Evolutionary conservation across 495 filamentous ascomycete genomes (phyloP), one percentile per base, ranked within the genome.

Genomic region (Tuber indicum): DNA sequence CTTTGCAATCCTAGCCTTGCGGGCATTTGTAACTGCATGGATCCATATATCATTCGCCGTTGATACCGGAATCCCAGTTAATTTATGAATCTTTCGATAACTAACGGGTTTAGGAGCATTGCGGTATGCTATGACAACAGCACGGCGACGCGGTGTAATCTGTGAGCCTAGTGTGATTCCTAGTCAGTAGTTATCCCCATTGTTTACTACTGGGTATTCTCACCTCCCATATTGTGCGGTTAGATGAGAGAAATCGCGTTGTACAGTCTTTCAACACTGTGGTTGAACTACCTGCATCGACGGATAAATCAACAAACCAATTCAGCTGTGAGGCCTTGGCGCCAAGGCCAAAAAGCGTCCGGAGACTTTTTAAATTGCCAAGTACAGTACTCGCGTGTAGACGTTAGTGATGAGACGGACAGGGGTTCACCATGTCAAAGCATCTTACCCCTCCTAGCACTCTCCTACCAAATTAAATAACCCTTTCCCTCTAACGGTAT

Each of bases 181-280:
- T 0, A 12, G 21, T 52, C 17, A 52, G 47, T n/a, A 52, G 47
- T n/a, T 23, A 52, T 52, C 2, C 0, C 2, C 1, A 1, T 23
- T 1, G 8, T 52, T 0, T 17, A 52, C 4, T 0, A 9, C 4
- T 0, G 1, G 5, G 0, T n/a, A 52, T 8, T 0, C 47, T 52
- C 21, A 52, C 47, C 21, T 52, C 21, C 21, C 2, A 52, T n/a
- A 17, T 52, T 52, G 5, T 1, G 6, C n/a, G 1, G 8, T 52
- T 52, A 23, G n/a, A 8, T 0, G 0, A n/a, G 6, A 5, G 21
- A n/a, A 52, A 52, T 52, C 0, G 8, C 0, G 6, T 52, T 5
- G 17, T 23, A 52, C 21, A 52, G 21, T 52, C 0, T 23, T 9
- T 52, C 21, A 23, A 52, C 8, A 52, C 19, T 52, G 47, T 9